Evolutionary conservation across 768 basidiomycete species (phyloP).

Genomic region (Tubosaeta sp.): DNA sequence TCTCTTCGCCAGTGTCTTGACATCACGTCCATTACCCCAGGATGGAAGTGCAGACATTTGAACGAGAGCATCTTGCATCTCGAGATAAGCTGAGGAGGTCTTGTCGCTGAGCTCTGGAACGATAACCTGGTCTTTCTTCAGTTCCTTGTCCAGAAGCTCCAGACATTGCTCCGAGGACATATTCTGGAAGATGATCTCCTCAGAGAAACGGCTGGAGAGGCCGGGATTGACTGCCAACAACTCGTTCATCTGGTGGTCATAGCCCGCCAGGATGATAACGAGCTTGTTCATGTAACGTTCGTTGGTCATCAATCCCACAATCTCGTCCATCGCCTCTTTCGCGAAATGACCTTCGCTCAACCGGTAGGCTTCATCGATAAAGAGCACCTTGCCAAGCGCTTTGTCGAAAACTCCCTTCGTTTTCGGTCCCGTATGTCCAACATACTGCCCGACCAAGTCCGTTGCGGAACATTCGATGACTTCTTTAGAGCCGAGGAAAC

Average conservation of each 20-base stretch:
- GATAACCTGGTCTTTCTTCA: slow-evolving; percentile 40
- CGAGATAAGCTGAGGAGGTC: background rate
- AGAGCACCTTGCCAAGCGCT: slow-evolving; percentile 64
- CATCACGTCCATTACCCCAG: slow-evolving; percentile 71
- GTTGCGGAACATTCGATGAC: slow-evolving; percentile 68
- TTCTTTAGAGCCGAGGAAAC: slow-evolving; percentile 45
- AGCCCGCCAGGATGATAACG: slow-evolving; percentile 68
- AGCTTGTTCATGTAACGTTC: slow-evolving; percentile 55
- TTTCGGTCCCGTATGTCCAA: slow-evolving; percentile 72
- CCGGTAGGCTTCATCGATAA: slow-evolving; percentile 72
- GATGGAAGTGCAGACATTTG: slow-evolving; percentile 44
- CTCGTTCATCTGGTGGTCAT: slow-evolving; percentile 63
- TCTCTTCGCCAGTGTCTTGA: slow-evolving; percentile 49
- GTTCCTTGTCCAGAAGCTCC: slow-evolving; percentile 44
- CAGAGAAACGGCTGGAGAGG: slow-evolving; percentile 67
- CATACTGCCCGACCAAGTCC: slow-evolving; percentile 66
- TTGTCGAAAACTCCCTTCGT: slow-evolving; percentile 57
- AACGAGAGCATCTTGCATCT: slow-evolving; percentile 38
- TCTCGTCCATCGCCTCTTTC: slow-evolving; percentile 69
- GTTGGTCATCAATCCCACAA: slow-evolving; percentile 63
- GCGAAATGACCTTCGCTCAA: slow-evolving; percentile 61
- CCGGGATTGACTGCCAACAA: slow-evolving; percentile 60
- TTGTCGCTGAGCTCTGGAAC: slow-evolving; percentile 32
- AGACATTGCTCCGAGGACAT: slow-evolving; percentile 51
- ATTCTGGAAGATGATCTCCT: slow-evolving; percentile 54